A percentile compares a stretch with the other conserved stretches of the same genome.
These are phyloP conservation scores for Pseudonitzschia multiseries DNA, from an alignment of 108 stramenopile genomes.

Conservation along the genomic window DNA sequence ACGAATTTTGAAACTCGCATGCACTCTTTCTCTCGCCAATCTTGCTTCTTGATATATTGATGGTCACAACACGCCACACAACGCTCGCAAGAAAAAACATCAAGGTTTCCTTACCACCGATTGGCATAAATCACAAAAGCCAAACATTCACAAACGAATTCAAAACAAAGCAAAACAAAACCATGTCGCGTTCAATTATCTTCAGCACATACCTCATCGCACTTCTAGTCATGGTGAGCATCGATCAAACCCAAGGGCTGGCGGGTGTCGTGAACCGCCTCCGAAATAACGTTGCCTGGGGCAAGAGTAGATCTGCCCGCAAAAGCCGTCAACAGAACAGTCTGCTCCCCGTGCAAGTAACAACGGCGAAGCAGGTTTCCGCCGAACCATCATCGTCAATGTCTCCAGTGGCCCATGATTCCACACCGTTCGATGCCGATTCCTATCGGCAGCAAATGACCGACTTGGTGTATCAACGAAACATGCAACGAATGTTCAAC, in stretches of 20 bases:
- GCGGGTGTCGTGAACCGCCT: constrained; percentile 9
- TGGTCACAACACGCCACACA: too few species aligned
- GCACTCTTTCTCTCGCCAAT: too few species aligned
- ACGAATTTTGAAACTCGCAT: neutral
- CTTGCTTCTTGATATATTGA: too few species aligned
- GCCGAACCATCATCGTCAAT: neutral
- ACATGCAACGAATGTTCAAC: constrained; percentile 15
- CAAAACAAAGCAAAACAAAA: neutral
- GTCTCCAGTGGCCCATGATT: neutral
- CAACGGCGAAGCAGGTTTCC: neutral
- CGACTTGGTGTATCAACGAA: constrained; percentile 26
- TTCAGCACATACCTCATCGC: neutral
- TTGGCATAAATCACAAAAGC: too few species aligned
- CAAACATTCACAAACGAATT: neutral
- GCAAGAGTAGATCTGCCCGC: neutral
- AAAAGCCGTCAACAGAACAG: neutral
- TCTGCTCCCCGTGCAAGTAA: neutral
- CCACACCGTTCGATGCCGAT: constrained; percentile 15
- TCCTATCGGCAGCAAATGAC: constrained; percentile 24
- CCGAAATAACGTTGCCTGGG: neutral
- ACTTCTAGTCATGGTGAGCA: neutral
- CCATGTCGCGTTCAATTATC: neutral
- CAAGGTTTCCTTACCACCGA: too few species aligned
- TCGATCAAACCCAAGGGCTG: neutral
- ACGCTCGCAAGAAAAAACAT: too few species aligned